These are phyloP conservation scores for Beauveria sp. DNA, from an alignment of 2,329 filamentous ascomycete species.

Conservation along the genomic window DNA sequence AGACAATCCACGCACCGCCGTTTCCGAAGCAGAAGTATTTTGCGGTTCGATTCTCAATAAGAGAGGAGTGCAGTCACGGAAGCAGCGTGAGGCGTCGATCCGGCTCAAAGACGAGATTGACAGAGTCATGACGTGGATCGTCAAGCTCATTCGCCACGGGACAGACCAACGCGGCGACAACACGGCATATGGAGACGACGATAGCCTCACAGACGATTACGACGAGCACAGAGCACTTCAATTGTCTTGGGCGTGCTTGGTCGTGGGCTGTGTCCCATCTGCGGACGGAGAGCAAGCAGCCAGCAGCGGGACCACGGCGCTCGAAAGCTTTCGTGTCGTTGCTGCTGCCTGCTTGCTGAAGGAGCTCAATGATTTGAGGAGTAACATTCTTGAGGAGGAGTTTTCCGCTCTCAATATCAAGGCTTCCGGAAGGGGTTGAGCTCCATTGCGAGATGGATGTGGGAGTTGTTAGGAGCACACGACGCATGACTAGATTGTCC, in stretches of 20 bases:
- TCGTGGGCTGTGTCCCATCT: slow-evolving; percentile 18
- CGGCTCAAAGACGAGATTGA: slow-evolving; percentile 46
- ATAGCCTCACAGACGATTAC: background rate
- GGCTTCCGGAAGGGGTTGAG: background rate
- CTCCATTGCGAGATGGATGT: too few species aligned
- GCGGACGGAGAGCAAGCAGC: background rate
- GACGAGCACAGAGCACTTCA: slow-evolving; percentile 20
- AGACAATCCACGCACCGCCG: slow-evolving; percentile 34
- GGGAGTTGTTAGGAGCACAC: too few species aligned
- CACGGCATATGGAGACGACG: background rate
- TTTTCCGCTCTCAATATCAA: background rate
- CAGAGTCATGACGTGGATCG: slow-evolving; percentile 34
- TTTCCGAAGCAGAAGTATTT: slow-evolving; percentile 47
- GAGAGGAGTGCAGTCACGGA: slow-evolving; percentile 37
- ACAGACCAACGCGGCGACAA: background rate
- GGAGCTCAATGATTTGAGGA: background rate
- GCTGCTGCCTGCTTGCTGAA: slow-evolving; percentile 19
- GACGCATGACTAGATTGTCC: too few species aligned
- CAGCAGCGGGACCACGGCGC: slow-evolving; percentile 15
- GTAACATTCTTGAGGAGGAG: background rate
- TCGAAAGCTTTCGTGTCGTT: slow-evolving; percentile 31
- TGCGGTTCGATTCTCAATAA: slow-evolving; percentile 47
- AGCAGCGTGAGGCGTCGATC: slow-evolving; percentile 44
- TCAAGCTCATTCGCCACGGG: slow-evolving; percentile 23
- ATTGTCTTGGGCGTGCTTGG: slow-evolving; percentile 28